Evolutionary conservation across 108 stramenopile genomes (phyloP), one percentile per base, ranked within the genome.

Genomic region (Cyclotella sp.): DNA sequence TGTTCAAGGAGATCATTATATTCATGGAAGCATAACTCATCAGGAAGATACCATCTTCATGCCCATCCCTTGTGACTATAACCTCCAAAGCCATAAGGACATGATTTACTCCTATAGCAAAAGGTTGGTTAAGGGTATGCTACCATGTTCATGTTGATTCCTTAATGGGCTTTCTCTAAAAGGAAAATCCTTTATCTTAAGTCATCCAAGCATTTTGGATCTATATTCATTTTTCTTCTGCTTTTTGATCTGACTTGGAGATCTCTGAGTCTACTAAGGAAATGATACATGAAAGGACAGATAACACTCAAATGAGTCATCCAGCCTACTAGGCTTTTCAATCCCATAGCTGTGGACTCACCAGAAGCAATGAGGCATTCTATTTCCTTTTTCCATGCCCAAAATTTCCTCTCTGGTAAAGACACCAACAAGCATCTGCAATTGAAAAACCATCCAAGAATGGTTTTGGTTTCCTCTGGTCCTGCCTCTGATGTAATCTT

Each of bases 1-100:
- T 65, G 55, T 44, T 78, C 77, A 0, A 78, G 47, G 18, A 78
- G 52, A 40, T 79, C 72, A 22, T 67, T 72, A 4, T 70, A 53
- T 0, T 63, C 78, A 1, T 71, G 14, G 47, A 64, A 73, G 19
- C n/a, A 30, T 5, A 72, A 41, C 7, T 79, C 29, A 3, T 9
- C 0, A 0, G 62, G 62, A 45, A 72, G 43, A 0, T 70, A 12
- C 19, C 22, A 71, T 15, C 61, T 43, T 70, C 77, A 78, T 9
- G 57, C 70, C 3, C 16, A n/a, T 0, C 70, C 77, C 1, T 16
- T 52, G 47, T 44, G 3, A 42, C 29, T 63, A 44, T 72, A 65
- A 0, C 77, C 77, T 9, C 77, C 69, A 0, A 78, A 3, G 0
- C 77, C 69, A 0, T n/a, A 1, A 10, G 70, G 77, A 42, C 77